Conservation (phyloP, 805 yeast species). For the Candida broadrunensis region DNA sequence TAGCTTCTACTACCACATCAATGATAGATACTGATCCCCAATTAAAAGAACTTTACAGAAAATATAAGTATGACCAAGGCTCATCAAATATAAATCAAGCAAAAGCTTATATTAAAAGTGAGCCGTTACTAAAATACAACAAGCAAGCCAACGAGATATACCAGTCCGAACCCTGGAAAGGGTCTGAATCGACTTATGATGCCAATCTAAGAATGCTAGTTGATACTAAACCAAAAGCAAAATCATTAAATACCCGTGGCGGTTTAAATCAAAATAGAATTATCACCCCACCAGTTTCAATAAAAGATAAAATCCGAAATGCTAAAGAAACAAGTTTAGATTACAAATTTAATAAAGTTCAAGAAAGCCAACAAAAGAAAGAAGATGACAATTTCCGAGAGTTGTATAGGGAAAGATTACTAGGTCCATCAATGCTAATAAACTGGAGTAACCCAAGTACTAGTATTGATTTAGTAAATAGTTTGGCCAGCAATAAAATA, state of each 20-base stretch:
- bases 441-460: constrained; percentile 39
- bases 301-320: constrained; percentile 37
- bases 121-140: constrained; percentile 21
- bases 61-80: constrained; percentile 7
- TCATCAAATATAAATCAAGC: constrained; percentile 6
- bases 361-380: constrained; percentile 12
- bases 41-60: constrained; percentile 10
- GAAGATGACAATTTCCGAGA: constrained; percentile 54
- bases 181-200: constrained; percentile 23
- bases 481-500: constrained; percentile 73
- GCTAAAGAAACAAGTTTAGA: constrained; percentile 70
- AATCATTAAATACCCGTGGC: constrained; percentile 11
- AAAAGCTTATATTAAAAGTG: constrained; percentile 25
- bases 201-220: constrained; percentile 29
- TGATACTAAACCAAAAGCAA: constrained; percentile 24
- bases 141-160: constrained; percentile 29
- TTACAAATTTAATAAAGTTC: constrained; percentile 48
- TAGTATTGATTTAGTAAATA: constrained; percentile 51
- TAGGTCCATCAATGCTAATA: constrained; percentile 53
- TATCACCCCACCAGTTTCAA: constrained; percentile 9
- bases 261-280: background rate
- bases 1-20: constrained; percentile 8
- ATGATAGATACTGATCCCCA: constrained; percentile 16
- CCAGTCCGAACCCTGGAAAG: constrained; percentile 29
- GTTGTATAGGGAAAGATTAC: constrained; percentile 59